Evolutionary conservation across 2,329 filamentous ascomycete genomes (phyloP).

Genomic region (Xylaria sp.): DNA sequence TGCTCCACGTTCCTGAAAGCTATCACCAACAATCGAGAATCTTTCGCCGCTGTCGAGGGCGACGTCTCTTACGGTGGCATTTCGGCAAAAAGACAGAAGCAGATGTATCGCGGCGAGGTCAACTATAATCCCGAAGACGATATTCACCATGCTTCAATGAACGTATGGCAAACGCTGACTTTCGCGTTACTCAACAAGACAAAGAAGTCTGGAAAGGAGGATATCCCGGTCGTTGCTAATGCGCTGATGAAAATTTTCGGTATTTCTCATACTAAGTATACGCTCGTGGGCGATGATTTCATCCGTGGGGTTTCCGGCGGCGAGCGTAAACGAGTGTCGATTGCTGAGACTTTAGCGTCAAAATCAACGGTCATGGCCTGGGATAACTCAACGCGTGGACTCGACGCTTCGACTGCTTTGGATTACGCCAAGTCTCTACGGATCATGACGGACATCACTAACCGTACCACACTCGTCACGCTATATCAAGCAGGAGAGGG

Average conservation of each 20-base stretch:
- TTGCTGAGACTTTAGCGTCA: constrained; percentile 79
- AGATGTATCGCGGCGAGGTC: constrained; percentile 78
- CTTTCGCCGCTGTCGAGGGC: constrained; percentile 73
- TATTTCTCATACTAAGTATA: constrained; percentile 78
- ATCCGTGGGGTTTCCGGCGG: constrained; percentile 81
- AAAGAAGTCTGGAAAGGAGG: constrained; percentile 69
- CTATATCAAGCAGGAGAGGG: constrained; percentile 57
- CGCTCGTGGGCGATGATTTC: constrained; percentile 77
- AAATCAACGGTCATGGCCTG: constrained; percentile 79
- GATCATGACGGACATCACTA: constrained; percentile 79
- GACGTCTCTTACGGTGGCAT: constrained; percentile 79
- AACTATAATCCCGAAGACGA: constrained; percentile 84
- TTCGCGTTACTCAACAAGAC: constrained; percentile 82
- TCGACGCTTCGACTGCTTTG: constrained; percentile 81
- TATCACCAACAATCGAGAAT: constrained; percentile 74
- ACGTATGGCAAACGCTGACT: constrained; percentile 79
- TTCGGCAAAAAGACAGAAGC: constrained; percentile 71
- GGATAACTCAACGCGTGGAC: constrained; percentile 83
- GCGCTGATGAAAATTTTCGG: constrained; percentile 81
- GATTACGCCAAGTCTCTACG: constrained; percentile 78
- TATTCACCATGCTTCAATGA: constrained; percentile 76
- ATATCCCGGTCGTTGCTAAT: constrained; percentile 75
- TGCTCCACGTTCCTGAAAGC: constrained; percentile 82
- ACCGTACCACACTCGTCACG: constrained; percentile 62
- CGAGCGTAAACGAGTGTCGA: constrained; percentile 82